Base-by-base conservation (phyloP, 805 yeast species). In the Metschnikowia reukaufii region DNA sequence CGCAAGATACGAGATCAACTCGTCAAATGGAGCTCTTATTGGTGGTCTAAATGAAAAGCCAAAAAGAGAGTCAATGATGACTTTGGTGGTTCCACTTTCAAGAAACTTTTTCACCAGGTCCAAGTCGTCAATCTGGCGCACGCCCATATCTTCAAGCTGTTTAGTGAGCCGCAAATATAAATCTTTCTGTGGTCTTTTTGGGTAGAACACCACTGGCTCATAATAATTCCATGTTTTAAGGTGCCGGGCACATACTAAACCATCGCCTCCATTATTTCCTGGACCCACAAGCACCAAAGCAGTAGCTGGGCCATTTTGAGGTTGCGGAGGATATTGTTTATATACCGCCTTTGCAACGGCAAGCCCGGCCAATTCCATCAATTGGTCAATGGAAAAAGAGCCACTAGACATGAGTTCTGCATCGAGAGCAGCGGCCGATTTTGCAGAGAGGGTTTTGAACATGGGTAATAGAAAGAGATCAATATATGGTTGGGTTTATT, bases 221-320 rank as follows among this genome's bases (percentile, higher is more conserved):
- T 83, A 88, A 2, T 94, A 94, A 8, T 67, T 67, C 74, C 94
- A 82, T 10, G 90, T 67, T 54, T 81, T 80, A 52, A 94, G 70
- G 63, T 94, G 99, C 36, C 99, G 76, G 1, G 97, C 96, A 23
- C 97, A 96, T 1, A 94, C 99, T 12, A 94, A 70, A 0, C 98
- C 99, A 67, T 94, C 99, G 2, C 98, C 99, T 1, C 96, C 92
- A 61, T 94, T 94, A 61, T 94, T 94, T 1, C 99, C 99, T 0
- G 98, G 98, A 0, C 99, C 99, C 9, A 84, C 89, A 4, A 94
- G 71, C 1, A 94, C 77, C 35, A 91, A 68, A 1, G 90, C 83
- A 13, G 36, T 45, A 13, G 27, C 36, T 2, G 12, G 12, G 4
- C 12, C 25, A 6, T 31, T 19, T 7, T 15, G 4, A 45, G 20